Evolutionary conservation across 495 filamentous ascomycete genomes (phyloP), one percentile per base, ranked within the genome.

Genomic region (Tuber microsphaerosporum): DNA sequence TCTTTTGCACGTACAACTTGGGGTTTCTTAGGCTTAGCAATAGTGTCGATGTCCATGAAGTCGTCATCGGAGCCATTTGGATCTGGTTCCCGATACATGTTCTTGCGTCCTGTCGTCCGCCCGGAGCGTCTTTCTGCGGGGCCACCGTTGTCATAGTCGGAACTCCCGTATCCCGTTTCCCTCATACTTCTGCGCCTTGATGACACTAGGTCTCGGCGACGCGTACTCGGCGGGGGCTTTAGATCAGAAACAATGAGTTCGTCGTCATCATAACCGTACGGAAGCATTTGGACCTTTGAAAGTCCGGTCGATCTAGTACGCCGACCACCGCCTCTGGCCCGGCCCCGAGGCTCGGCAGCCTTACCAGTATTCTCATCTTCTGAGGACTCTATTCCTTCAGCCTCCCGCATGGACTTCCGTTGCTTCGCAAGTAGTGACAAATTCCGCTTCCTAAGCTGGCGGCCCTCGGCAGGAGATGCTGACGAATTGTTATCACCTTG

Each of bases 11-110:
- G 77, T 5, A 79, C 72, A 44, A 79, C 42, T 17, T 75, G 79
- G 19, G 81, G 75, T 42, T 74, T 77, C n/a, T 65, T 74, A 0
- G 76, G 71, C n/a, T 74, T 75, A 19, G 16, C 65, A 17, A 43
- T 16, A 42, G 61, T 71, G 22, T 75, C 74, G 17, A 80, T 78
- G 61, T 84, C 81, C 71, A 78, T 71, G 42, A 82, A 84, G 61
- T 85, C 84, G n/a, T 83, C 81, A 17, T 83, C 77, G 9, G 74
- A n/a, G 39, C 26, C 70, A 48, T 71, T 72, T 31, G 68, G 56
- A 39, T 75, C 70, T 1, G 79, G 79, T 34, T 83, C 81, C 4
- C 74, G 61, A 74, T 83, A 83, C 69, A 73, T 76, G 26, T 78
- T 73, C 9, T 78, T 75, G n/a, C 76, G 75, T 48, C 72, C 42